phyloP scores from a whole-genome alignment of 2,329 filamentous ascomycete genomes.

The Botryotinia convoluta region DNA sequence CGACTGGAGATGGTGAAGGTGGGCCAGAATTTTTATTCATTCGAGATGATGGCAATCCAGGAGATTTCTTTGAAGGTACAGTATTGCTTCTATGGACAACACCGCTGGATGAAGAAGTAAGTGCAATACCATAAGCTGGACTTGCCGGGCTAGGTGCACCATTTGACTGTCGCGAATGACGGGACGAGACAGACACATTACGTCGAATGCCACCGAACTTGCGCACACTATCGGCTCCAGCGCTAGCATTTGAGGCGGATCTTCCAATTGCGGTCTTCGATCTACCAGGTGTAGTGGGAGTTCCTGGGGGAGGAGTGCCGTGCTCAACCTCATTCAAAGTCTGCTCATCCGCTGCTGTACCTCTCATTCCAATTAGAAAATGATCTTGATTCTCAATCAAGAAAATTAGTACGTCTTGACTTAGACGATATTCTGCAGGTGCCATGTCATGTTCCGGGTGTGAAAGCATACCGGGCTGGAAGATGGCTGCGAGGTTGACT shows the following conservation, averaged over 20 bases:
- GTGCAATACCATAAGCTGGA: slow-evolving; percentile 52
- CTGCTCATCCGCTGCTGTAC: slow-evolving; percentile 89
- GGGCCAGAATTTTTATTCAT: slow-evolving; percentile 59
- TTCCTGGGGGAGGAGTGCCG: slow-evolving; percentile 54
- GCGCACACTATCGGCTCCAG: slow-evolving; percentile 80
- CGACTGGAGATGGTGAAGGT: slow-evolving; percentile 42
- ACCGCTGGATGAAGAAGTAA: slow-evolving; percentile 53
- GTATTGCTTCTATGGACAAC: slow-evolving; percentile 83
- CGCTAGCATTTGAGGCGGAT: slow-evolving; percentile 84
- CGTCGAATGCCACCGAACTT: slow-evolving; percentile 77
- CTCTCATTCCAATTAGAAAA: slow-evolving; percentile 97
- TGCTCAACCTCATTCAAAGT: slow-evolving; percentile 64
- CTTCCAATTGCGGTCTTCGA: slow-evolving; percentile 62
- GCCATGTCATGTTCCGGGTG: slow-evolving; percentile 95
- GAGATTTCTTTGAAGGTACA: slow-evolving; percentile 85
- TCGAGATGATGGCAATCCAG: slow-evolving; percentile 64
- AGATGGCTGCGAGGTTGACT: slow-evolving; percentile 91
- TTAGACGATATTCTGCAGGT: slow-evolving; percentile 87
- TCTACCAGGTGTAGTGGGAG: slow-evolving; percentile 50
- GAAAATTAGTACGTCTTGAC: slow-evolving; percentile 96
- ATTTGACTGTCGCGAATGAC: slow-evolving; percentile 73
- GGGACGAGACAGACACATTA: slow-evolving; percentile 91
- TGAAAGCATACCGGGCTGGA: slow-evolving; percentile 93
- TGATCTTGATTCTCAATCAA: slow-evolving; percentile 98
- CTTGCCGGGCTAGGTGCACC: slow-evolving; percentile 68